A percentile compares a stretch with the other conserved stretches of the same genome.
phyloP scores from a whole-genome alignment of 345 rosid species.

The Ceriops decandra region DNA sequence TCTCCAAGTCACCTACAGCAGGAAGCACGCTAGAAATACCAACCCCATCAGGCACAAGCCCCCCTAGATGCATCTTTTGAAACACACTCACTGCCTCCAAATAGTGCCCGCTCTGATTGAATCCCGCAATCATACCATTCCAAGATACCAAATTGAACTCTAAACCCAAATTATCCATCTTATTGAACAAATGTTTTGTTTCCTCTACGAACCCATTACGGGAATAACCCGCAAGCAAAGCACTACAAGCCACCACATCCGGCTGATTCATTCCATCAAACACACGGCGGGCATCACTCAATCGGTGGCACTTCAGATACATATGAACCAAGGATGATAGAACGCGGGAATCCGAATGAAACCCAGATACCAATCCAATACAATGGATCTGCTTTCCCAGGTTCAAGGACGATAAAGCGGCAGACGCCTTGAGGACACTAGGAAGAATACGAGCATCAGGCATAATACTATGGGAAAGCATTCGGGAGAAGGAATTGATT shows the following conservation, averaged over 20 bases:
- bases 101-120: conserved; percentile 44
- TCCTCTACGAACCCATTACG: conserved; percentile 43
- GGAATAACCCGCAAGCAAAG: conserved; percentile 51
- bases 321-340: conserved; percentile 46
- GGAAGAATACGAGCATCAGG: conserved; percentile 36
- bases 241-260: conserved; percentile 51
- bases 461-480: conserved; percentile 15
- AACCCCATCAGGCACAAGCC: conserved; percentile 44
- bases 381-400: conserved; percentile 25
- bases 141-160: conserved; percentile 51
- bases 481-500: conserved; percentile 12
- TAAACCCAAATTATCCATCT: conserved; percentile 31
- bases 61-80: conserved; percentile 41
- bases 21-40: conserved; percentile 52
- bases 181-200: conserved; percentile 32
- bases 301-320: conserved; percentile 42
- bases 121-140: conserved; percentile 70
- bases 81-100: conserved; percentile 44
- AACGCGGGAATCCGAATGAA: conserved; percentile 18
- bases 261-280: conserved; percentile 44
- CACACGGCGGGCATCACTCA: conserved; percentile 47
- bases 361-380: conserved; percentile 16
- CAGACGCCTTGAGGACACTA: conserved; percentile 29
- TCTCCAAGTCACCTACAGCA: conserved; percentile 41
- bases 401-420: conserved; percentile 16